phyloP scores from a whole-genome alignment of 1,139 yeast genomes.

The Petasospora rhodanensis region DNA sequence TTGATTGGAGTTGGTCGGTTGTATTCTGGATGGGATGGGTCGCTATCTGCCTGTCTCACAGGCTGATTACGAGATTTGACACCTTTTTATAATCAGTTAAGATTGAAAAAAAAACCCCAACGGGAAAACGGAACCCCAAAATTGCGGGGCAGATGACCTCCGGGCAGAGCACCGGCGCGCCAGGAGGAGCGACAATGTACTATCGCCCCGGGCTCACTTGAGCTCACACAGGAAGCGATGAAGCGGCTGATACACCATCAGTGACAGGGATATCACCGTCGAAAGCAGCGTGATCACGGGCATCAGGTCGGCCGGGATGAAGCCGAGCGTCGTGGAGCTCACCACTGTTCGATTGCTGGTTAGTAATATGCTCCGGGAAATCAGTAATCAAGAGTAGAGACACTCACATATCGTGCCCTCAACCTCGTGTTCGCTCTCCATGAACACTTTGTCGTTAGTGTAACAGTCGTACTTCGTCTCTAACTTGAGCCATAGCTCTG shows the following conservation, averaged over 20 bases:
- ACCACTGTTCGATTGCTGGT: conserved; percentile 3
- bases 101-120: too few species aligned
- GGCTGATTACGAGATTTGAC: too few species aligned
- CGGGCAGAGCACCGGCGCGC: too few species aligned
- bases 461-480: conserved; percentile 15
- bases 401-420: conserved; percentile 9
- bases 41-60: too few species aligned
- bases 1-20: neutral
- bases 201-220: too few species aligned
- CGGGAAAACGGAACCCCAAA: too few species aligned
- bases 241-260: conserved; percentile 1
- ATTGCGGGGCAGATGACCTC: too few species aligned
- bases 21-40: neutral
- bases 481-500: conserved; percentile 8
- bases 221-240: conserved; percentile 1
- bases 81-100: too few species aligned
- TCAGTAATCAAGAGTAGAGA: neutral
- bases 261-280: conserved; percentile 1
- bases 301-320: conserved; percentile 13
- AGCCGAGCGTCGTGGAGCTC: conserved; percentile 8
- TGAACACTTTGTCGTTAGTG: conserved; percentile 12
- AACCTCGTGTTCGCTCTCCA: conserved; percentile 10
- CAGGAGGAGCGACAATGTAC: too few species aligned
- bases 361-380: neutral
- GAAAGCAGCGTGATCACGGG: conserved; percentile 5